Evolutionary conservation across 2,329 filamentous ascomycete genomes (phyloP).

Genomic region (Knoxdaviesia proteae): DNA sequence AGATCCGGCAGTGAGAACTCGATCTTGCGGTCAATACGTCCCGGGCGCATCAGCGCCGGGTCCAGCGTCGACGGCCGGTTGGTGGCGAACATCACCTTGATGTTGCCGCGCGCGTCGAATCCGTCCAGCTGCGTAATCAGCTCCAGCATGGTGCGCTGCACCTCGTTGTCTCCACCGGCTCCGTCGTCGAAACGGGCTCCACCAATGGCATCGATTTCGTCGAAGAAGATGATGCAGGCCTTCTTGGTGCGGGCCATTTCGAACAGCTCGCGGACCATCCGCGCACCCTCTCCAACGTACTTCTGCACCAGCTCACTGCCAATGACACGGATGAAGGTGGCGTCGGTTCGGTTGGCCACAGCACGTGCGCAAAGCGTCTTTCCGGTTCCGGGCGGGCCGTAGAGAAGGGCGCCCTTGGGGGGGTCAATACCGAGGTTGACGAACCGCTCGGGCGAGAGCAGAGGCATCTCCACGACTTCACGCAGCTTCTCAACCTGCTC

Average conservation of each 20-base stretch:
- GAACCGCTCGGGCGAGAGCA: slow-evolving; percentile 89
- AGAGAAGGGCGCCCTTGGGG: slow-evolving; percentile 88
- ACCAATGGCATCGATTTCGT: slow-evolving; percentile 85
- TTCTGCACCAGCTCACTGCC: slow-evolving; percentile 96
- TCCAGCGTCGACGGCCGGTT: slow-evolving; percentile 91
- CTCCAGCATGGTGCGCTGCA: slow-evolving; percentile 94
- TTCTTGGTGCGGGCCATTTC: slow-evolving; percentile 99
- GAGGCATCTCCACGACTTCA: slow-evolving; percentile 96
- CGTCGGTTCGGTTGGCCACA: slow-evolving; percentile 92
- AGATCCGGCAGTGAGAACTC: slow-evolving; percentile 96
- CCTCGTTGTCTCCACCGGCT: slow-evolving; percentile 91
- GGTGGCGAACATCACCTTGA: slow-evolving; percentile 99
- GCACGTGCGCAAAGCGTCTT: slow-evolving; percentile 96
- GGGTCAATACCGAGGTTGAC: slow-evolving; percentile 98
- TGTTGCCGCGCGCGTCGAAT: slow-evolving; percentile 91
- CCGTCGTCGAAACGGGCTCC: slow-evolving; percentile 93
- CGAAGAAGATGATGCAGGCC: slow-evolving; percentile 97
- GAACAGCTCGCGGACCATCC: slow-evolving; percentile 97
- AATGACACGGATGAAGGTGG: slow-evolving; percentile 96
- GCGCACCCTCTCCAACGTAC: slow-evolving; percentile 92
- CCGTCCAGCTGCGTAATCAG: slow-evolving; percentile 92
- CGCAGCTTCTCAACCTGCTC: slow-evolving; percentile 98
- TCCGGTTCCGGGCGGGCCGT: slow-evolving; percentile 93
- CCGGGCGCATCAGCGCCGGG: slow-evolving; percentile 90
- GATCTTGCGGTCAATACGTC: slow-evolving; percentile 96